Conservation (phyloP, 1,139 yeast genomes). For the Kodamaea arcana region DNA sequence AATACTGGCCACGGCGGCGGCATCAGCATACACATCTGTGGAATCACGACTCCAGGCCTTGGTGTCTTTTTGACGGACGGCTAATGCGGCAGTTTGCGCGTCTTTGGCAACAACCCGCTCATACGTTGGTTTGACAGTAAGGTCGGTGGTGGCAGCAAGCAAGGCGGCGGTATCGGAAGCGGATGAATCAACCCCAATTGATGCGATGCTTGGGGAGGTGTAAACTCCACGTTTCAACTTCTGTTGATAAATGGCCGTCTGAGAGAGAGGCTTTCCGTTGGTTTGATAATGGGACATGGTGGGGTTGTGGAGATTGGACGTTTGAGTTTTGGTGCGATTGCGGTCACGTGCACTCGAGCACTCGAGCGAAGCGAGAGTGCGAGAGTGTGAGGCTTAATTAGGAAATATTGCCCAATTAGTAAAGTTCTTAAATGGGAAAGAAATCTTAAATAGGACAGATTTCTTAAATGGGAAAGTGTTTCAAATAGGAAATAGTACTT, state of each 20-base stretch:
- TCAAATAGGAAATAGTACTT: too few species aligned
- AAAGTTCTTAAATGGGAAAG: too few species aligned
- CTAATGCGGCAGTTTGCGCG: slow-evolving; percentile 62
- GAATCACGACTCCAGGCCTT: slow-evolving; percentile 43
- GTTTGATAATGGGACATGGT: slow-evolving; percentile 57
- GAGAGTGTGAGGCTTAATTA: too few species aligned
- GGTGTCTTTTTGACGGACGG: slow-evolving; percentile 44
- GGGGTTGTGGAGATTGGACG: slow-evolving; percentile 16
- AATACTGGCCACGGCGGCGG: slow-evolving; percentile 33
- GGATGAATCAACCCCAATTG: slow-evolving; percentile 64
- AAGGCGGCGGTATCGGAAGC: slow-evolving; percentile 79
- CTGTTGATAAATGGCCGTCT: slow-evolving; percentile 74
- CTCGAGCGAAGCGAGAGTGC: too few species aligned
- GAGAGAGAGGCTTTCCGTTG: slow-evolving; percentile 65
- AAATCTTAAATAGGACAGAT: too few species aligned
- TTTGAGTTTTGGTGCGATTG: too few species aligned
- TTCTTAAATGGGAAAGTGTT: too few species aligned
- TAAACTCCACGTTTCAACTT: slow-evolving; percentile 72
- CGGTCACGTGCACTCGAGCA: too few species aligned
- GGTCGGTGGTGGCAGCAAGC: slow-evolving; percentile 63
- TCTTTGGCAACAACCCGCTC: slow-evolving; percentile 61
- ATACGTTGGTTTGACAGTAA: slow-evolving; percentile 58
- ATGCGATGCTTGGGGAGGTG: slow-evolving; percentile 62
- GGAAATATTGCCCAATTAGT: too few species aligned
- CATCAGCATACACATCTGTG: slow-evolving; percentile 45